A percentile compares a stretch with the other conserved stretches of the same genome.
Conservation (phyloP, 768 basidiomycete genomes). For the Clavulina sp. region DNA sequence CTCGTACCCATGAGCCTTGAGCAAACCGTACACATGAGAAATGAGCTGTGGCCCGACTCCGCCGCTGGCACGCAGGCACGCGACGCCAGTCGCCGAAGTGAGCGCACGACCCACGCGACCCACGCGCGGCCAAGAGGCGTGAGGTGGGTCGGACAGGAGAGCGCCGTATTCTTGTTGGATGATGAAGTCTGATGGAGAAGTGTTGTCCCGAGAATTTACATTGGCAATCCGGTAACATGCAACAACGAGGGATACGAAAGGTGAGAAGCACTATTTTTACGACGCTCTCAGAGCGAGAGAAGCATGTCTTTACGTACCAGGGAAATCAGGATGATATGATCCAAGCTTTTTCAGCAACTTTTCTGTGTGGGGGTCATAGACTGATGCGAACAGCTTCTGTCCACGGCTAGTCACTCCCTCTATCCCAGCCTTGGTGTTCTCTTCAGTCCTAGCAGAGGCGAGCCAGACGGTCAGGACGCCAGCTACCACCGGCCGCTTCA, state of each 20-base stretch:
- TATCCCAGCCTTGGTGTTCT: conserved; percentile 33
- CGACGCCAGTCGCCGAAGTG: conserved; percentile 70
- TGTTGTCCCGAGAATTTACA: neutral
- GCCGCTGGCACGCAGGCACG: conserved; percentile 69
- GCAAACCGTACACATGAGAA: conserved; percentile 78
- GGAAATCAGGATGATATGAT: conserved; percentile 86
- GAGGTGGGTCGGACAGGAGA: conserved; percentile 54
- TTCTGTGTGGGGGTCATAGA: conserved; percentile 77
- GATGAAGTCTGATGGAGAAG: conserved; percentile 72
- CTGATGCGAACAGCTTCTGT: conserved; percentile 59
- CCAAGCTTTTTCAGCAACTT: conserved; percentile 79
- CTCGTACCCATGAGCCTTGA: conserved; percentile 51
- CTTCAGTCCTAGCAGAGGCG: too few species aligned
- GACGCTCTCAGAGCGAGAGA: too few species aligned
- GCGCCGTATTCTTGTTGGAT: conserved; percentile 64
- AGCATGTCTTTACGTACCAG: conserved; percentile 45
- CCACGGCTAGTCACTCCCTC: conserved; percentile 54
- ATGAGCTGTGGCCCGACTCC: conserved; percentile 73
- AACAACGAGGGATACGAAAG: too few species aligned
- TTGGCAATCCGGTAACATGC: too few species aligned
- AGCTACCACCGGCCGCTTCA: too few species aligned
- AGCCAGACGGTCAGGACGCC: too few species aligned
- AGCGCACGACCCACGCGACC: conserved; percentile 47
- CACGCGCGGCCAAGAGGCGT: conserved; percentile 42
- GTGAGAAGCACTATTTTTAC: too few species aligned